phyloP scores from a whole-genome alignment of 805 yeast genomes.

The Sporopachydermia quercuum region DNA sequence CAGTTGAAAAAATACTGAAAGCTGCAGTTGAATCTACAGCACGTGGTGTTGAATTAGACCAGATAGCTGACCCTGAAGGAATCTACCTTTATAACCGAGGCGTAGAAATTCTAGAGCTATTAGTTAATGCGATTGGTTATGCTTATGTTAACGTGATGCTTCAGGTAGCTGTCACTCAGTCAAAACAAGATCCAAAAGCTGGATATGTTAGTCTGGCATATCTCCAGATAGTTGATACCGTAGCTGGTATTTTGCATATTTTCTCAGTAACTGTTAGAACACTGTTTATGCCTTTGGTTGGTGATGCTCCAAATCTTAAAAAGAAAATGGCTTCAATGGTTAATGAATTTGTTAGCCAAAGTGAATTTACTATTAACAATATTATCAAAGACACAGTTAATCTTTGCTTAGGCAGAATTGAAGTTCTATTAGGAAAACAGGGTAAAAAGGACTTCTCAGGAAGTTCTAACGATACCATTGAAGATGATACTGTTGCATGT shows the following conservation, averaged over 20 bases:
- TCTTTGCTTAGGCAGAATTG: slow-evolving; percentile 35
- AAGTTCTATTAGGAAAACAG: slow-evolving; percentile 43
- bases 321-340: slow-evolving; percentile 45
- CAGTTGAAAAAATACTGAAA: slow-evolving; percentile 50
- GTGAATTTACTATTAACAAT: slow-evolving; percentile 52
- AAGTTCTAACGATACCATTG: slow-evolving; percentile 26
- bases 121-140: slow-evolving; percentile 56
- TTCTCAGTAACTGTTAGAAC: slow-evolving; percentile 61
- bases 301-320: slow-evolving; percentile 39
- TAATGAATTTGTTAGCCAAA: slow-evolving; percentile 41
- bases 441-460: slow-evolving; percentile 56
- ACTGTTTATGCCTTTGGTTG: slow-evolving; percentile 61
- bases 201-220: slow-evolving; percentile 28
- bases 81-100: slow-evolving; percentile 45
- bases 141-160: slow-evolving; percentile 62
- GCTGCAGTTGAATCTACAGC: slow-evolving; percentile 67
- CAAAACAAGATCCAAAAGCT: slow-evolving; percentile 13
- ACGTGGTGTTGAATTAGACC: slow-evolving; percentile 58
- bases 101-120: slow-evolving; percentile 48
- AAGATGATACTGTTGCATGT: slow-evolving; percentile 62
- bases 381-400: slow-evolving; percentile 46
- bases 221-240: slow-evolving; percentile 32
- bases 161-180: slow-evolving; percentile 41
- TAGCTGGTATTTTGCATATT: slow-evolving; percentile 47
- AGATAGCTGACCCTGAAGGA: slow-evolving; percentile 16